A percentile compares a stretch with the other conserved stretches of the same genome.
These are phyloP conservation scores for Alliaria petiolata DNA, from an alignment of 345 rosid species.

Conservation along the genomic window DNA sequence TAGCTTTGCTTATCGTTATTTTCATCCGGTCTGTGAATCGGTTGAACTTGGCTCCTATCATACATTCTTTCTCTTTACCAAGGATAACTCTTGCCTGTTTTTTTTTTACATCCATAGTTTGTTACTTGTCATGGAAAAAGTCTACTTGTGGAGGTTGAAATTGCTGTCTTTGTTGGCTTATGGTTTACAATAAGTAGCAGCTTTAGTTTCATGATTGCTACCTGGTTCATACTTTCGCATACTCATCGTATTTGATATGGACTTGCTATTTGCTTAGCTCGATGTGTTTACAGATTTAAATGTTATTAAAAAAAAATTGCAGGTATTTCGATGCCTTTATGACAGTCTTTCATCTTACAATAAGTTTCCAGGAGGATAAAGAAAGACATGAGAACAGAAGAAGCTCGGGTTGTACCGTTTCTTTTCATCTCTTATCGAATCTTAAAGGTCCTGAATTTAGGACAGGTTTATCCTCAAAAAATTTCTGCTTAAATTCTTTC, in stretches of 20 bases:
- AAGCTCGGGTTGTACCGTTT: background rate
- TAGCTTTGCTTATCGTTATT: background rate
- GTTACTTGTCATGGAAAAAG: background rate
- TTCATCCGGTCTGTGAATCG: background rate
- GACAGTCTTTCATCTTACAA: constrained; percentile 15
- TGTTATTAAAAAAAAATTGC: background rate
- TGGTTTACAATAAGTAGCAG: background rate
- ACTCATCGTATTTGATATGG: background rate
- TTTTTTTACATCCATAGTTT: background rate
- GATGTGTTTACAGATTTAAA: no score
- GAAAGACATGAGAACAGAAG: constrained; percentile 1
- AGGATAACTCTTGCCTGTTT: background rate
- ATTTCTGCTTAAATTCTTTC: background rate
- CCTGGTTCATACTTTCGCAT: background rate
- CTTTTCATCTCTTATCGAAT: background rate
- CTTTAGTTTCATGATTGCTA: background rate
- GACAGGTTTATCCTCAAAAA: background rate
- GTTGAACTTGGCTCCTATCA: background rate
- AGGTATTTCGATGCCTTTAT: constrained; percentile 35
- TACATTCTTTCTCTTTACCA: background rate
- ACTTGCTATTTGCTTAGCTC: background rate
- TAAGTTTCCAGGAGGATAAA: background rate
- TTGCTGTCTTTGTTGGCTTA: background rate
- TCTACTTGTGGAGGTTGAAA: background rate
- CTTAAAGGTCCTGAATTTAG: background rate